Base-by-base conservation (phyloP, 2,329 filamentous ascomycete genomes). In the Beauveria medogensis region DNA sequence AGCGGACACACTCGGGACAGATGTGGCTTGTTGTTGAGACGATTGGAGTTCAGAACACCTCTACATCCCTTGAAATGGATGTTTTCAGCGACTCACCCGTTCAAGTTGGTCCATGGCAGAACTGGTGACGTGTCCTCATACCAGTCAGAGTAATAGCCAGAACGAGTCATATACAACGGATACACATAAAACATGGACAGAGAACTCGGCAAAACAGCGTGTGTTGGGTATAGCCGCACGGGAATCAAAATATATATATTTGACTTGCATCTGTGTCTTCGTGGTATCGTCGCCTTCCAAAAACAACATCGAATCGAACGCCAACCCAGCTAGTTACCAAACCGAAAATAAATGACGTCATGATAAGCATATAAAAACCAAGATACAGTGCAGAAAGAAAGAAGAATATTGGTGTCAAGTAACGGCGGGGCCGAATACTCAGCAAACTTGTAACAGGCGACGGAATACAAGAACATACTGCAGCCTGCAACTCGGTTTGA, bases 21-120 rank as follows among this genome's bases (percentile, higher is more conserved):
- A 72, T 92, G 61, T 95, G 89, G 88, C 77, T 97, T 58, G 87
- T 96, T 6, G 77, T 97, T 47, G 92, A 97, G 73, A 82, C 89
- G 65, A 82, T 93, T 68, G 89, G 86, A n/a, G 82, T 81, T 12
- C 78, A 70, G 26, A 67, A 69, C 26, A 67, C 67, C 3, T 65
- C 69, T 2, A 71, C 75, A 26, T 72, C 77, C 61, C 81, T 90
- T 8, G 74, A 77, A 47, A 76, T 82, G 2, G 84, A 81, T 65
- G 67, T 84, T 8, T 72, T 81, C 20, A 82, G 79, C 60, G 81
- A 81, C 60, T 76, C 77, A 9, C 73, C 74, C 0, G 71, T 82
- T 8, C 67, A 75, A 12, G 67, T 77, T 9, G 75, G 76, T 1
- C 62, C 65, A 1, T 83, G 80, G 80, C 75, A 80, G 48, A 57